Evolutionary conservation across 768 basidiomycete genomes (phyloP), one percentile per base, ranked within the genome.

Genomic region (Panus rudis): DNA sequence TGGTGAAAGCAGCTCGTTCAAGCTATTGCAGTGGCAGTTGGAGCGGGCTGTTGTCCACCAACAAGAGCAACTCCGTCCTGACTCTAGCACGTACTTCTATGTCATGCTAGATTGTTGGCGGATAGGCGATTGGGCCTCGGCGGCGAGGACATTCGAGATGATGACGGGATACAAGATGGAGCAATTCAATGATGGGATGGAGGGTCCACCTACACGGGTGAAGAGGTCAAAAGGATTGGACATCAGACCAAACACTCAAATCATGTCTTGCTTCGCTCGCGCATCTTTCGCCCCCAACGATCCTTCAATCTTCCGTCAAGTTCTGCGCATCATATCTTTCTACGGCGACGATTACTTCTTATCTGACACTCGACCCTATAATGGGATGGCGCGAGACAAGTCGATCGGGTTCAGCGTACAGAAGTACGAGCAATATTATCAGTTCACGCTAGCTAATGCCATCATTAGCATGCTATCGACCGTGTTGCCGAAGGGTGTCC

Each of bases 1-100:
- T 63, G 14, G 52, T 64, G 10, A 71, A 69, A 40, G 60, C 77
- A 1, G 60, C 69, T 8, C 79, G 4, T 61, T 86, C 31, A 71
- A 76, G 44, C 69, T 62, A 3, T 64, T 90, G 20, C 73, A 84
- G 54, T 86, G 83, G 81, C 81, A 83, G 75, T 58, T 84, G 41
- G 67, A 69, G 40, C 72, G 75, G 45, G 76, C 76, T 52, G 68
- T 70, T 20, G 55, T 65, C n/a, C 7, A 22, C 21, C 67, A 2
- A 13, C 30, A 39, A 6, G 21, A 38, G 11, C 30, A 49, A 24
- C 11, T 41, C 27, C 21, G 48, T 21, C 83, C 40, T 55, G 67
- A 24, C 73, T 76, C 10, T 62, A 64, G n/a, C 43, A 77, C 81
- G 7, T 87, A 74, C 60, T 73, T 75, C 48, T 68, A 82, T 21